phyloP scores from a whole-genome alignment of 192 early-diverging fungal genomes.

The Chytriomyces confervae region DNA sequence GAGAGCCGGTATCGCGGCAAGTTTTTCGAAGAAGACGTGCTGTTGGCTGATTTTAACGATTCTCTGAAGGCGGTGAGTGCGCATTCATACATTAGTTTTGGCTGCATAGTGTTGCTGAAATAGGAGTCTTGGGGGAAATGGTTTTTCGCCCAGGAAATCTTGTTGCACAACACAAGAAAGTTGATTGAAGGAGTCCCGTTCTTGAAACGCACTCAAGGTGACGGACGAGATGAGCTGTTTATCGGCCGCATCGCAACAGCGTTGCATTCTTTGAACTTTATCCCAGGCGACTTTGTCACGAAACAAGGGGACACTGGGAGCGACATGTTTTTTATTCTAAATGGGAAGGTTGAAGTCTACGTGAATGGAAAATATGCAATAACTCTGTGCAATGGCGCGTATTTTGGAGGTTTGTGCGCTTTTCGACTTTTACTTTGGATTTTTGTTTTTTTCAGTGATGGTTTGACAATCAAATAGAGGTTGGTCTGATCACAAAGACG shows the following conservation, averaged over 20 bases:
- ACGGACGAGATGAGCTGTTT: slow-evolving; percentile 41
- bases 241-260: slow-evolving; percentile 26
- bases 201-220: slow-evolving; percentile 21
- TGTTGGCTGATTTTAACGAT: slow-evolving; percentile 35
- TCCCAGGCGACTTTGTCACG: slow-evolving; percentile 33
- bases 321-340: slow-evolving; percentile 45
- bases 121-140: too few species aligned
- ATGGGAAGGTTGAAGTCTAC: slow-evolving; percentile 31
- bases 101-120: not conserved
- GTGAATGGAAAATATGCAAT: slow-evolving; percentile 32
- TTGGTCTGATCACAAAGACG: not conserved
- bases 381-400: slow-evolving; percentile 34
- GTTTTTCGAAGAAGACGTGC: slow-evolving; percentile 37
- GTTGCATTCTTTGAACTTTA: slow-evolving; percentile 27
- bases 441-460: too few species aligned
- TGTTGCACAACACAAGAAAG: slow-evolving; percentile 37
- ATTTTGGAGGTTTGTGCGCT: slow-evolving; percentile 33
- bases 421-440: too few species aligned
- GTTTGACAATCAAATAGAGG: not conserved
- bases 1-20: slow-evolving; percentile 43
- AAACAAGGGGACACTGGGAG: slow-evolving; percentile 37
- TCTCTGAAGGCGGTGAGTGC: slow-evolving; percentile 34
- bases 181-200: slow-evolving; percentile 41
- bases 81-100: not conserved
- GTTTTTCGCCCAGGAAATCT: slow-evolving; percentile 34